Evolutionary conservation across 805 yeast species (phyloP), one percentile per base, ranked within the genome.

Genomic region (Cyberlindnera misumaiensis): DNA sequence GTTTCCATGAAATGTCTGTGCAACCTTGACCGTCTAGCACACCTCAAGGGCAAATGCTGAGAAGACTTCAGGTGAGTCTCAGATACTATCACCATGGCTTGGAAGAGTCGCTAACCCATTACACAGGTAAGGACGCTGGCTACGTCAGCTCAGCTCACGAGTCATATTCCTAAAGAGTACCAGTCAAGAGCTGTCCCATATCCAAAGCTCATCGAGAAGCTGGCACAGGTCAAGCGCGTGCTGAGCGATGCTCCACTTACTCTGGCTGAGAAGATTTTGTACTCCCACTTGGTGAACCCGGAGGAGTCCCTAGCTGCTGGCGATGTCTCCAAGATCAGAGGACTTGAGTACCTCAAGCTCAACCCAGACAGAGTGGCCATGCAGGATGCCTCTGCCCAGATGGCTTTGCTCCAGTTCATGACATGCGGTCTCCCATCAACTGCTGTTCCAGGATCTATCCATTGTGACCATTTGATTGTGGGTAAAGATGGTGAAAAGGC

Each of bases 361-460:
- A 78, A 84, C 60, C 98, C 98, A 17, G 98, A 93, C 61, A 79
- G 98, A 62, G 97, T 93, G 34, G 98, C 98, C 20, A 90, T 94
- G 95, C 98, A 93, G 71, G 98, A 93, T 72, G 98, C 98, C n/a
- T 85, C 96, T 25, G 98, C 98, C 14, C 98, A 93, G 67, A 93
- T 90, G 86, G 98, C 98, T n/a, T 71, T 93, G 51, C 70, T 93
- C 53, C 98, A 93, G 67, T 93, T 93, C 69, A 93, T 93, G 96
- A 87, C 97, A 38, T 90, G 96, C 48, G 95, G 95, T 28, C 77
- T 90, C 76, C 70, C 83, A 36, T 63, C 76, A 28, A 90, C 96
- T 14, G 83, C 84, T 6, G 95, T 94, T 8, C 98, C 98, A 28
- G 90, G 86, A 14, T 85, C 96, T 6, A 90, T 93, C 47, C 98